Base-by-base conservation (phyloP, 2,329 filamentous ascomycete species). In the Amphichorda felina region DNA sequence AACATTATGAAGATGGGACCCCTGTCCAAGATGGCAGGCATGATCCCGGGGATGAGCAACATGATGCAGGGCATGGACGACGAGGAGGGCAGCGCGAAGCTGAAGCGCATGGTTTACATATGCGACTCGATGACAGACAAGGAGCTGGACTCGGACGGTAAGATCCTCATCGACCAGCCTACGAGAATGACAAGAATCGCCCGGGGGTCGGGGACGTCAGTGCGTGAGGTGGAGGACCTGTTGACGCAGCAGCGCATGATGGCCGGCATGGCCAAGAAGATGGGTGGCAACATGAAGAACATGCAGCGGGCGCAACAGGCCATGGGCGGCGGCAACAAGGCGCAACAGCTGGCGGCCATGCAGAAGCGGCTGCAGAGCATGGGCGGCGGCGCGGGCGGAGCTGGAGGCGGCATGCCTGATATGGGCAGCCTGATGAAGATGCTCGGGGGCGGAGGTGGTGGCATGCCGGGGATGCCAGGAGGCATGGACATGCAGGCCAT, bases 1-100 rank as follows among this genome's bases (percentile, higher is more conserved):
- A 96, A 96, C 51, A 95, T 98, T 52, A 95, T 96, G 87, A 98
- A 98, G 65, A 96, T 98, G 91, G 91, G 91, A 0, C 91, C 91
- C 0, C 64, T 98, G 2, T 93, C 84, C 14, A 96, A 98, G 57
- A 93, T 98, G 75, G 93, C 89, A 0, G 87, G 88, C 49, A 98
- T 98, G 91, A 96, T 98, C 43, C 91, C 91, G 0, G 91, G 91
- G 19, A 81, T 98, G 58, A 82, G 82, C 46, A 83, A 82, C 51
- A 80, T 96, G 71, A 96, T 95, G 75, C 80, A 85, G 36, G 86
- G 86, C 27, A 91, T 96, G 74, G 88, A 96, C 53, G 93, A 98
- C 53, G 89, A 96, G 51, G 91, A 96, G 52, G 89, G 89, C n/a
- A 78, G 79, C 37, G 66, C 81, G 49, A 95, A 96, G 61, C 72